These are phyloP conservation scores for Hippophae rhamnoides DNA, from an alignment of 306 rosid species.

Conservation along the genomic window DNA sequence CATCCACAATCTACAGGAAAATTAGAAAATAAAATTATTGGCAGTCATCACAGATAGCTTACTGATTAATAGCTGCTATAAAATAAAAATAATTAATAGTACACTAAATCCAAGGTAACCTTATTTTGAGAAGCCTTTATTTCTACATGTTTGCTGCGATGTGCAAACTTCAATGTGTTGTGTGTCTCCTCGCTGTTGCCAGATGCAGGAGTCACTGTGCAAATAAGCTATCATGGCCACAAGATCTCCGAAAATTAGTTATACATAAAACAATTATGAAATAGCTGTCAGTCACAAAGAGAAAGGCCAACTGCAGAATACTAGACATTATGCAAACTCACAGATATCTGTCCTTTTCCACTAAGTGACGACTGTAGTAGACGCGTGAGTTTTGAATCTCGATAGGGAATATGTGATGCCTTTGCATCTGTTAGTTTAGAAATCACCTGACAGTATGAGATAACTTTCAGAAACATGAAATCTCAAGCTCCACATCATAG, in stretches of 20 bases:
- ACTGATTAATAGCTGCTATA: background rate
- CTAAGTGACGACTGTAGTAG: slow-evolving; percentile 92
- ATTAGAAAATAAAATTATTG: slow-evolving; percentile 1
- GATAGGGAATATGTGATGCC: slow-evolving; percentile 87
- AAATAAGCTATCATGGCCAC: slow-evolving; percentile 62
- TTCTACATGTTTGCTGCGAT: slow-evolving; percentile 94
- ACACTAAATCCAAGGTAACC: slow-evolving; percentile 18
- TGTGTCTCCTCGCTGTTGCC: slow-evolving; percentile 95
- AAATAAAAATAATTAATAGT: slow-evolving; percentile 6
- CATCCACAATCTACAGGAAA: slow-evolving; percentile 85
- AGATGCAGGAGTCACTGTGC: slow-evolving; percentile 96
- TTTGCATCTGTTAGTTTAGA: slow-evolving; percentile 85
- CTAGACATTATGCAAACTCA: slow-evolving; percentile 38
- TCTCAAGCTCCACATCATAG: background rate
- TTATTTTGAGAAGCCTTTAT: slow-evolving; percentile 93
- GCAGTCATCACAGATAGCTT: slow-evolving; percentile 16
- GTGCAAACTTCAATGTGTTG: slow-evolving; percentile 93
- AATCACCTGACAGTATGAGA: slow-evolving; percentile 59
- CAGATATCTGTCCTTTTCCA: slow-evolving; percentile 98
- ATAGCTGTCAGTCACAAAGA: background rate
- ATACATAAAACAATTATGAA: slow-evolving; percentile 14
- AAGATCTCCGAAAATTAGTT: slow-evolving; percentile 12
- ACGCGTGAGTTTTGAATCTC: slow-evolving; percentile 97
- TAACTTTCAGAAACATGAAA: slow-evolving; percentile 18
- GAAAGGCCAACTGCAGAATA: slow-evolving; percentile 7